Base-by-base conservation (phyloP, 1,284 basidiomycete genomes). In the Apiotrichum brassicae region DNA sequence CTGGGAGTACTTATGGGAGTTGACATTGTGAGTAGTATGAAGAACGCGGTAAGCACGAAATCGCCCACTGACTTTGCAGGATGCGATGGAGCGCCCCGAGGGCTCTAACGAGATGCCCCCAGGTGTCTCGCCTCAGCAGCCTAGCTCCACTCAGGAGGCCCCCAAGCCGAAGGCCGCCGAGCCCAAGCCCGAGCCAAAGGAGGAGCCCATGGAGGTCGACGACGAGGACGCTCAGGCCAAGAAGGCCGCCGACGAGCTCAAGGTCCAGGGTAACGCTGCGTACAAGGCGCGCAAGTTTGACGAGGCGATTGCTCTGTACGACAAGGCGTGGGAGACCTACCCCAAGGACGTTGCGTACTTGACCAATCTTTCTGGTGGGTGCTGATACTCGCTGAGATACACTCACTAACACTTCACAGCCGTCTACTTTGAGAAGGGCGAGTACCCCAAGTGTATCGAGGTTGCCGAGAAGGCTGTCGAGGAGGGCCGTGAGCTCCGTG, bases 341-440 rank as follows among this genome's bases (percentile, higher is more conserved):
- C 87, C 89, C 42, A 88, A 95, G 74, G 92, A 98, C 72, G 81
- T 97, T 59, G 89, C 90, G 7, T 97, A 86, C 80, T 77, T 98
- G 53, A 90, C 88, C 44, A 97, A 97, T 72, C 74, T 92, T 38
- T 82, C 82, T 59, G 87, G 87, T 87, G 59, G 57, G 83, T 74
- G 20, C 42, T 53, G 32, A 53, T 34, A 6, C n/a, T 16, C 14
- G 9, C 9, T 30, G 18, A 3, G 12, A 26, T 53, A 13, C 19
- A n/a, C n/a, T n/a, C 35, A 28, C 39, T 30, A 18, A 11, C 13
- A 12, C n/a, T n/a, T n/a, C n/a, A 5, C 65, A 84, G 92, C 94
- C 46, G 91, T 84, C 28, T 87, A 94, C 75, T 94, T 92, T 63
- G 95, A 99, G 76, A 79, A 93, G 72, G 90, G 83, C 22, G 83